Evolutionary conservation across 2,329 filamentous ascomycete genomes (phyloP).

Genomic region (Penicillium decumbens): DNA sequence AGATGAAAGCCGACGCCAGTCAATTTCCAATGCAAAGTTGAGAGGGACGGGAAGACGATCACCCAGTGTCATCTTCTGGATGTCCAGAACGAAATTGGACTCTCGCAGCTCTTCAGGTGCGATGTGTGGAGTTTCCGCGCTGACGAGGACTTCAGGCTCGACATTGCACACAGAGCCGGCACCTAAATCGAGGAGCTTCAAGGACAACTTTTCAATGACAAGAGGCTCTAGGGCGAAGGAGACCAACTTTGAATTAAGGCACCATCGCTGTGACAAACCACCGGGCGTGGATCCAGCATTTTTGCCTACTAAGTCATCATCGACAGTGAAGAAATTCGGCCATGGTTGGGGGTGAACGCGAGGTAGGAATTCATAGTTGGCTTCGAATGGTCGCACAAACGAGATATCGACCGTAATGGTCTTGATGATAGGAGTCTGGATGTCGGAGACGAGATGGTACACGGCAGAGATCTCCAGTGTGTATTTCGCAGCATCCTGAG

Average conservation of each 20-base stretch:
- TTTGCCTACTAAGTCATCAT: slow-evolving; percentile 37
- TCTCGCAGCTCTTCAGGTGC: slow-evolving; percentile 65
- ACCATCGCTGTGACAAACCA: slow-evolving; percentile 78
- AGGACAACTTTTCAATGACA: slow-evolving; percentile 58
- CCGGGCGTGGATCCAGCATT: slow-evolving; percentile 35
- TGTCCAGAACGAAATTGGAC: slow-evolving; percentile 66
- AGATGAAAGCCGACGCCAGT: slow-evolving; percentile 62
- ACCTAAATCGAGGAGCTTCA: slow-evolving; percentile 58
- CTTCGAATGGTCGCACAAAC: slow-evolving; percentile 80
- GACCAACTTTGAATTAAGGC: slow-evolving; percentile 63
- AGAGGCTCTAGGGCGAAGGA: slow-evolving; percentile 69
- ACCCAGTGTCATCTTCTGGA: slow-evolving; percentile 73
- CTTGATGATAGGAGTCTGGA: slow-evolving; percentile 75
- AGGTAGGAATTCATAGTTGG: slow-evolving; percentile 81
- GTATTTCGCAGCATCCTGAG: slow-evolving; percentile 53
- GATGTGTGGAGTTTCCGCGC: slow-evolving; percentile 43
- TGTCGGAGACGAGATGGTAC: slow-evolving; percentile 75
- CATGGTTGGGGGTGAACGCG: slow-evolving; percentile 72
- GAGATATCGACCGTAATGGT: slow-evolving; percentile 63
- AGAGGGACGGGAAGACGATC: slow-evolving; percentile 72
- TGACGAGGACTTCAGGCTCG: slow-evolving; percentile 31
- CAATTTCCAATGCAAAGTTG: slow-evolving; percentile 69
- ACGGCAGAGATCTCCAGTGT: slow-evolving; percentile 67
- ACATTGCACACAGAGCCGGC: slow-evolving; percentile 59
- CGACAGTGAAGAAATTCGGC: slow-evolving; percentile 77